Evolutionary conservation across 1,284 basidiomycete species (phyloP).

Genomic region (Ceratobasidium sp.): DNA sequence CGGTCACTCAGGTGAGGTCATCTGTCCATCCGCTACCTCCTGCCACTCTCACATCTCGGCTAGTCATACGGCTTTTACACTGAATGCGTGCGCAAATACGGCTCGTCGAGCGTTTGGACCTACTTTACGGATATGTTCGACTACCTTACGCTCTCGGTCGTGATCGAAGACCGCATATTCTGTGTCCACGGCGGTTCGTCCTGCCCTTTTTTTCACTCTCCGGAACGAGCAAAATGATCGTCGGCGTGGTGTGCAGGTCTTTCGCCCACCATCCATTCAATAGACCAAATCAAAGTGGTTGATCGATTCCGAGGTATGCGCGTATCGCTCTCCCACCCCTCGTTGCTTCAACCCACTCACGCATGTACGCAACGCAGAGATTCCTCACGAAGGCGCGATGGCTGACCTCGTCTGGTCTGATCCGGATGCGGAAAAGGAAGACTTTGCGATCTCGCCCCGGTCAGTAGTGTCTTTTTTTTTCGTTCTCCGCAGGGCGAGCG

Average conservation of each 20-base stretch:
- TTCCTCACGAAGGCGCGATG: slow-evolving; percentile 99
- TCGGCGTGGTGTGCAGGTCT: slow-evolving; percentile 70
- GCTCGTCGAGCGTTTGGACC: slow-evolving; percentile 95
- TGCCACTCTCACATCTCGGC: slow-evolving; percentile 46
- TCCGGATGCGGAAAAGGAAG: slow-evolving; percentile 98
- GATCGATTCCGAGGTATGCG: slow-evolving; percentile 91
- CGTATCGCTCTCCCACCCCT: slow-evolving; percentile 39
- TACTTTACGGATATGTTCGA: slow-evolving; percentile 99
- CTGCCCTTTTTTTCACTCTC: slow-evolving; percentile 21
- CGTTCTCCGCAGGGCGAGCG: slow-evolving; percentile 32
- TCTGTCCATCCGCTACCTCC: neutral
- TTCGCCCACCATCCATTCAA: slow-evolving; percentile 97
- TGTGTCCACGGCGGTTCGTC: slow-evolving; percentile 93
- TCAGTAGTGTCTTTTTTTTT: slow-evolving; percentile 50
- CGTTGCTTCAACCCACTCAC: neutral
- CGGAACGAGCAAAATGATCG: slow-evolving; percentile 17
- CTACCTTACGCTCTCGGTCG: slow-evolving; percentile 95
- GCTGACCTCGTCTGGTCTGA: slow-evolving; percentile 99
- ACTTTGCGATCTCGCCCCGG: slow-evolving; percentile 98
- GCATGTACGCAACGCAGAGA: slow-evolving; percentile 65
- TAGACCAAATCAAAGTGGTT: slow-evolving; percentile 99
- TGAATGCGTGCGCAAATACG: slow-evolving; percentile 98
- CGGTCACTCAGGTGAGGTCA: slow-evolving; percentile 88
- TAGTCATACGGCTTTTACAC: slow-evolving; percentile 99
- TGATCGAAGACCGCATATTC: slow-evolving; percentile 99